These are phyloP conservation scores for Glonium stellatum DNA, from an alignment of 495 filamentous ascomycete species.

Conservation along the genomic window DNA sequence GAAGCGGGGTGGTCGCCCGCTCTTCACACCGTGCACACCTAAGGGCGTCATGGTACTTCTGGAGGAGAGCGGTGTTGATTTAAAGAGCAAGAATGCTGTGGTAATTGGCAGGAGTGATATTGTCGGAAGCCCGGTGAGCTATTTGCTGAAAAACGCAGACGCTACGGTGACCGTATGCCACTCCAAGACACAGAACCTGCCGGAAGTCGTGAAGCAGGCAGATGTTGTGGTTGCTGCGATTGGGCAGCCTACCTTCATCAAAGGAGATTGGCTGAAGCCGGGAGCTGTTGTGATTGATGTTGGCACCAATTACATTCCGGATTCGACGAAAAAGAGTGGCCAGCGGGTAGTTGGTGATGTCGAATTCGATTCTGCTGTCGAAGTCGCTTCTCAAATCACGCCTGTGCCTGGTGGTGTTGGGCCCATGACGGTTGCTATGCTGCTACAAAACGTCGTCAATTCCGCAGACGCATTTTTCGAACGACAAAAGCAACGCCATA, in stretches of 20 bases:
- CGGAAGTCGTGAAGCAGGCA: slow-evolving; percentile 68
- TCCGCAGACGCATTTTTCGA: slow-evolving; percentile 76
- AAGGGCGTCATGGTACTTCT: slow-evolving; percentile 95
- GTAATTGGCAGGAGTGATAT: slow-evolving; percentile 95
- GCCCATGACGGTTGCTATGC: slow-evolving; percentile 97
- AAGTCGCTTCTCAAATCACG: slow-evolving; percentile 92
- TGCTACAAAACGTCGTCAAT: slow-evolving; percentile 87
- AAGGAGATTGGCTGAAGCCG: slow-evolving; percentile 90
- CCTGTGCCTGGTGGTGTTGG: slow-evolving; percentile 95
- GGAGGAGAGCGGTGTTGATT: slow-evolving; percentile 71
- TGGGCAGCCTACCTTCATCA: slow-evolving; percentile 77
- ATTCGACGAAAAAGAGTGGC: slow-evolving; percentile 88
- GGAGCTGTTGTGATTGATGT: slow-evolving; percentile 95
- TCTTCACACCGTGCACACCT: slow-evolving; percentile 90
- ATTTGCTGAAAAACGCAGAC: slow-evolving; percentile 87
- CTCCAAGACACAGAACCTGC: slow-evolving; percentile 69
- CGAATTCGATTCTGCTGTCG: slow-evolving; percentile 75
- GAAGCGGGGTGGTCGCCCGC: slow-evolving; percentile 80
- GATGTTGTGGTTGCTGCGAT: slow-evolving; percentile 91
- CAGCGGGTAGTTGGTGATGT: slow-evolving; percentile 93
- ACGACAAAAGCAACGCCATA: slow-evolving; percentile 65
- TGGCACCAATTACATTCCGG: slow-evolving; percentile 93
- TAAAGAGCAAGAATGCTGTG: slow-evolving; percentile 85
- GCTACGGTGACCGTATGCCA: slow-evolving; percentile 96
- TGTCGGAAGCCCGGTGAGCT: slow-evolving; percentile 93